Base-by-base conservation (phyloP, 352 stramenopile species). In the Globisporangium carolinianum region DNA sequence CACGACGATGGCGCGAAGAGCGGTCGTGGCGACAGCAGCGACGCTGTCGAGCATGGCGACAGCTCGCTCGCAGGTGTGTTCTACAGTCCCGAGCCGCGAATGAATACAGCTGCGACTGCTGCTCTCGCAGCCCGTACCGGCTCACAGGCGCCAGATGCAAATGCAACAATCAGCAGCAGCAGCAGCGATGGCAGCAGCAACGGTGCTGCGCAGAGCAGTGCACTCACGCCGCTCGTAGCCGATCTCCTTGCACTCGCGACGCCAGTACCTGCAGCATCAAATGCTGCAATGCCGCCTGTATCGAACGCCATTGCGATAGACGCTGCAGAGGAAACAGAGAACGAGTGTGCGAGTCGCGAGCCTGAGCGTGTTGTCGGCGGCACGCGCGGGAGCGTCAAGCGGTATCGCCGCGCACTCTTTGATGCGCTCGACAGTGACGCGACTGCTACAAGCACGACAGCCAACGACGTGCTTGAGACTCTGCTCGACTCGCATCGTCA, bases 161-260 rank as follows among this genome's bases (percentile, higher is more conserved):
- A 42, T 18, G 48, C 35, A 50, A 11, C 8, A 32, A n/a, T n/a
- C n/a, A 50, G 17, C 17, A 50, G 35, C 17, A 50, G 46, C 18
- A 50, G 7, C 9, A 17, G n/a, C 46, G n/a, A 43, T 8, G 7
- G 39, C 39, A 1, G 39, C 39, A 1, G 1, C 39, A 12, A 43
- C 5, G 39, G 11, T 12, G 39, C 39, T 14, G 39, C 39, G 11
- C 39, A 43, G 24, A 32, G 24, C 39, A 43, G 14, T 9, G 0
- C 9, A 2, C 39, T 72, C 45, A 72, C 61, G 42, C 65, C 65
- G 11, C 39, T 68, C 18, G 32, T 68, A 6, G 53, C 57, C 6
- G 47, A 56, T n/a, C 61, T 60, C 12, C 61, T 72, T 11, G 57
- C 60, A 35, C 32, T 72, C 15, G 56, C 65, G 24, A 66, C 65